phyloP scores from a whole-genome alignment of 2,329 filamentous ascomycete genomes.

The Aureobasidium sp. region DNA sequence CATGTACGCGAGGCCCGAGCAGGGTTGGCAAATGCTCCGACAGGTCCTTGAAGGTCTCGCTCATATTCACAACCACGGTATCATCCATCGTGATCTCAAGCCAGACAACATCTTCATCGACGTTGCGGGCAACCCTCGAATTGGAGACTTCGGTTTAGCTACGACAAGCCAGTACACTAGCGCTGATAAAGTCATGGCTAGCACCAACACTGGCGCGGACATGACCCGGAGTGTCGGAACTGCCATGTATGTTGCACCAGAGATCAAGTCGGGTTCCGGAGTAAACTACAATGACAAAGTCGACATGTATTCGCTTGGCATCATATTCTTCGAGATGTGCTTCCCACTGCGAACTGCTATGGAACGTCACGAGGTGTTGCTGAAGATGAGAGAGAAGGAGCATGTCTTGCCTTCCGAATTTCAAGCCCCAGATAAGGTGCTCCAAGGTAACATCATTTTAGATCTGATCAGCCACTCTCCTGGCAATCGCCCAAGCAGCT shows the following conservation, averaged over 20 bases:
- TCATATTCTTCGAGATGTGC: constrained; percentile 99
- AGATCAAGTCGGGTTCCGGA: constrained; percentile 66
- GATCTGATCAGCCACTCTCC: constrained; percentile 76
- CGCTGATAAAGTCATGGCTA: constrained; percentile 41
- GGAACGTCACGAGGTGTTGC: constrained; percentile 57
- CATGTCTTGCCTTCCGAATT: constrained; percentile 68
- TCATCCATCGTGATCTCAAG: constrained; percentile 93
- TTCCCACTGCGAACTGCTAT: constrained; percentile 51
- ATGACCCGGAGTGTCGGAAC: constrained; percentile 67
- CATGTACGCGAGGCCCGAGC: constrained; percentile 62
- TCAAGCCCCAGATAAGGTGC: constrained; percentile 53
- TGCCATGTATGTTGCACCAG: constrained; percentile 85
- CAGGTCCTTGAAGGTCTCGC: constrained; percentile 83
- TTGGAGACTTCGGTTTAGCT: constrained; percentile 92
- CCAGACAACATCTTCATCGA: constrained; percentile 98
- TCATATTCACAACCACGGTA: constrained; percentile 82
- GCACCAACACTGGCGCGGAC: constrained; percentile 38
- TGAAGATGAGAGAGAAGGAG: constrained; percentile 57
- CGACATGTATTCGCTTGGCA: constrained; percentile 95
- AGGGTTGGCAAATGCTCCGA: constrained; percentile 83
- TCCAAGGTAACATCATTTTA: constrained; percentile 68
- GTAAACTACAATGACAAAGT: constrained; percentile 81
- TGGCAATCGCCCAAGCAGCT: constrained; percentile 70
- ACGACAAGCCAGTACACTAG: constrained; percentile 72
- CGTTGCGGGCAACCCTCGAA: constrained; percentile 78